Base-by-base conservation (phyloP, 768 basidiomycete genomes). In the Mycena capillaripes region DNA sequence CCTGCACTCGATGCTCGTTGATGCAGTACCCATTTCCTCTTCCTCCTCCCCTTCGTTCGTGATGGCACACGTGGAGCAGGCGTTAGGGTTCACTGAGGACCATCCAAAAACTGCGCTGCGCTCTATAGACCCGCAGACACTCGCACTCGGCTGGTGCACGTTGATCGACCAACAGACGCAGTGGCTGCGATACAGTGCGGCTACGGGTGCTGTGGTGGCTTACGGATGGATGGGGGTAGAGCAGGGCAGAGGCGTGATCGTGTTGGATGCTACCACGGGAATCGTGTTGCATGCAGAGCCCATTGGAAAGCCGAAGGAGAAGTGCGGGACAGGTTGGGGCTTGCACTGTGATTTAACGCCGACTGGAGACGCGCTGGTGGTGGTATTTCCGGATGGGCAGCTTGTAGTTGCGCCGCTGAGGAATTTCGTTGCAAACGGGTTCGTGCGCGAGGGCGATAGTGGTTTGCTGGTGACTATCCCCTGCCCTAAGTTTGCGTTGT, bases 121-220 rank as follows among this genome's bases (percentile, higher is more conserved):
- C 59, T 69, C 50, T 27, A 53, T 52, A 29, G 36, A 55, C 67
- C 17, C 58, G 38, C 48, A 69, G 67, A 69, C 67, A n/a, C 67
- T 69, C 59, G 59, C 48, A 52, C 67, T 69, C 36, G 50, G 67
- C 50, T 69, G 67, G 67, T 69, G 67, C 59, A 69, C 67, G 59
- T 44, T 69, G 59, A 69, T 69, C 30, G 38, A 53, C 50, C 67
- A 69, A 62, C 50, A 61, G 38, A 69, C 67, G 59, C 50, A 61
- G 50, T 69, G 67, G 67, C 30, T 69, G 67, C 67, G 59, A 55
- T 69, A 69, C 59, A 69, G 67, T 61, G 67, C 60, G 23, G 58
- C 38, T 42, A 61, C 59, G n/a, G 59, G 38, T 44, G 50, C 23
- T 42, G 58, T 69, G 38, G 58, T 69, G 67, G 67, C 67, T 30